Evolutionary conservation across 306 rosid species (phyloP).

Genomic region (Trifolium dubium): DNA sequence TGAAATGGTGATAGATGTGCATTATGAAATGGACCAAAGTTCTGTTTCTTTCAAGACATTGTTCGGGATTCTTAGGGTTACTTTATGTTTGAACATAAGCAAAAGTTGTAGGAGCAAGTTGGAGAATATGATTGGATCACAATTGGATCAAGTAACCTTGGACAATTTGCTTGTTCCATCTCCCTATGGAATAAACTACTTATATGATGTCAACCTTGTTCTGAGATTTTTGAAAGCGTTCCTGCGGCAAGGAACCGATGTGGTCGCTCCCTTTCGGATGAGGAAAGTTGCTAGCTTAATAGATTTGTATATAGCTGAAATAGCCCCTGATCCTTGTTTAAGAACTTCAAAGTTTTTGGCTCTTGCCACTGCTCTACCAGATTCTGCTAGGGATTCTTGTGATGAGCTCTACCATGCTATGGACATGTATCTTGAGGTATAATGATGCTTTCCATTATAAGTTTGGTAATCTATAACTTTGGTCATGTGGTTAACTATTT

Average conservation of each 20-base stretch:
- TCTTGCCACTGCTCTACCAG: constrained; percentile 70
- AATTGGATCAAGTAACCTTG: constrained; percentile 77
- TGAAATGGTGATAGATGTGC: constrained; percentile 71
- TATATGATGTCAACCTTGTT: constrained; percentile 88
- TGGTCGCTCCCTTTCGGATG: constrained; percentile 48
- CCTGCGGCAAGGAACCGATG: constrained; percentile 41
- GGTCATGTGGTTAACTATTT: not conserved
- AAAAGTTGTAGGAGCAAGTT: constrained; percentile 68
- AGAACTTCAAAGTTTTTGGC: constrained; percentile 76
- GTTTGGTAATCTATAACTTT: constrained; percentile 11
- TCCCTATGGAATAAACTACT: constrained; percentile 63
- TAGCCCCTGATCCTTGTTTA: constrained; percentile 92
- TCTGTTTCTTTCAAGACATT: constrained; percentile 72
- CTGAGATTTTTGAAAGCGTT: constrained; percentile 76
- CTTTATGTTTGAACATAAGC: constrained; percentile 59
- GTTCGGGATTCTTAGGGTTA: constrained; percentile 70
- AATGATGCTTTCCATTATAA: constrained; percentile 8
- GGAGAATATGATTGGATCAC: constrained; percentile 84
- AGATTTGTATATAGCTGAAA: constrained; percentile 89
- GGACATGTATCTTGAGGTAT: constrained; percentile 91
- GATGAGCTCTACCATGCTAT: constrained; percentile 81
- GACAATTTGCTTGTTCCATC: constrained; percentile 94
- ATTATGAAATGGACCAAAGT: constrained; percentile 53
- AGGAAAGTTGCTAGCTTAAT: constrained; percentile 68
- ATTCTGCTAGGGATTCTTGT: constrained; percentile 78